Evolutionary conservation across 305 asterid species (phyloP).

Genomic region (Solanum hybrid): DNA sequence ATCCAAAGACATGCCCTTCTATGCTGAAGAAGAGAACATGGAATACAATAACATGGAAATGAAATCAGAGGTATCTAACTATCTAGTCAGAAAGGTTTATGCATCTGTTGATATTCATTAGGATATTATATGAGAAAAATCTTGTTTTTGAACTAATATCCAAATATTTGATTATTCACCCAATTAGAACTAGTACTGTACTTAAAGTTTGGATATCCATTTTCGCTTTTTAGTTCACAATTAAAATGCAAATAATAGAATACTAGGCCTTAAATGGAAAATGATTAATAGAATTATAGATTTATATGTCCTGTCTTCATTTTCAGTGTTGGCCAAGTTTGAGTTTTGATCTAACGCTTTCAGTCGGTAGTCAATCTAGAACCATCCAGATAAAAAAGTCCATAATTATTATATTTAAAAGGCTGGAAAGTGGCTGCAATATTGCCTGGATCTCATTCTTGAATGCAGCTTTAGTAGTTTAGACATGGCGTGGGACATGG

Average conservation of each 20-base stretch:
- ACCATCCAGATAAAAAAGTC: background rate
- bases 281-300: background rate
- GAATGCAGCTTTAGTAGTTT: background rate
- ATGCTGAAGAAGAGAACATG: conserved; percentile 14
- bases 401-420: background rate
- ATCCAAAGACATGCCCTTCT: conserved; percentile 15
- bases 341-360: background rate
- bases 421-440: background rate
- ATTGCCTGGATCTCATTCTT: background rate
- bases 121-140: background rate
- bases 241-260: background rate
- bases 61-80: conserved; percentile 20
- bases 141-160: background rate
- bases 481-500: background rate
- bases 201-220: background rate
- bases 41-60: conserved; percentile 22
- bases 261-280: background rate
- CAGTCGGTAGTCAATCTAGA: background rate
- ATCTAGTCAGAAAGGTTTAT: conserved; percentile 12
- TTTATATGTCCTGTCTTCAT: background rate
- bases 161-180: background rate
- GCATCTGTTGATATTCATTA: conserved; percentile 6
- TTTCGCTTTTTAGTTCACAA: background rate
- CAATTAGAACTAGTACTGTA: background rate
- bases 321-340: background rate